Evolutionary conservation across 306 rosid species (phyloP).

Genomic region (Canavalia ensiformis): DNA sequence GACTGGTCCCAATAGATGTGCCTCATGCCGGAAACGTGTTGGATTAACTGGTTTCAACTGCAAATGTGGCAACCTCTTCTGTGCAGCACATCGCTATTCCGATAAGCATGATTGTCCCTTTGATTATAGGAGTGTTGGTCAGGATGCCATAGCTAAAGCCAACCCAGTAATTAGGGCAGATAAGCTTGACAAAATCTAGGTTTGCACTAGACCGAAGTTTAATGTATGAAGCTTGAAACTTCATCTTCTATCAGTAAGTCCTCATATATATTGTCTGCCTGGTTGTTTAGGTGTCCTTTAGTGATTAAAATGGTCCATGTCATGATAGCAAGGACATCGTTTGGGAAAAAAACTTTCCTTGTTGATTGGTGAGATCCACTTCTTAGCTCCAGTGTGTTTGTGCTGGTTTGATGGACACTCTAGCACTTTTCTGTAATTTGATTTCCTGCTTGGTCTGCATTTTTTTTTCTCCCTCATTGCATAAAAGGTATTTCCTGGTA

Average conservation of each 20-base stretch:
- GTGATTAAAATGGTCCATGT: constrained; percentile 48
- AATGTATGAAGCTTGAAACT: constrained; percentile 51
- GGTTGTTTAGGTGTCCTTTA: constrained; percentile 60
- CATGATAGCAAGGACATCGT: constrained; percentile 55
- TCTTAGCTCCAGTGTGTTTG: constrained; percentile 58
- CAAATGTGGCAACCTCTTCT: constrained; percentile 75
- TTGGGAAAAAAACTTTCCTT: constrained; percentile 56
- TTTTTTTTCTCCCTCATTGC: constrained; percentile 40
- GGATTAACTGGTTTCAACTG: constrained; percentile 85
- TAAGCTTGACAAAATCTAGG: constrained; percentile 81
- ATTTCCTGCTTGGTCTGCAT: constrained; percentile 58
- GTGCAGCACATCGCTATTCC: constrained; percentile 74
- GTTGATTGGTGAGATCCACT: constrained; percentile 56
- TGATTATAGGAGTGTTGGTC: constrained; percentile 69
- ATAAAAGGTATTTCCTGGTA: constrained; percentile 20
- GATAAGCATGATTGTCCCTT: constrained; percentile 75
- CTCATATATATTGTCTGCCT: constrained; percentile 50
- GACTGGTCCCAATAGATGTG: constrained; percentile 68
- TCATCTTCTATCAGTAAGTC: constrained; percentile 53
- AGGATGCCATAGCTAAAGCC: constrained; percentile 79
- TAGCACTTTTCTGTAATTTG: constrained; percentile 57
- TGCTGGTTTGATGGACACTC: constrained; percentile 65
- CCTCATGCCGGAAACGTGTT: constrained; percentile 73
- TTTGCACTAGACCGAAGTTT: constrained; percentile 40
- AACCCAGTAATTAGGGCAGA: constrained; percentile 83